A percentile compares a stretch with the other conserved stretches of the same genome.
These are phyloP conservation scores for Flaveria linearis DNA, from an alignment of 129 eudicot species.

Conservation along the genomic window DNA sequence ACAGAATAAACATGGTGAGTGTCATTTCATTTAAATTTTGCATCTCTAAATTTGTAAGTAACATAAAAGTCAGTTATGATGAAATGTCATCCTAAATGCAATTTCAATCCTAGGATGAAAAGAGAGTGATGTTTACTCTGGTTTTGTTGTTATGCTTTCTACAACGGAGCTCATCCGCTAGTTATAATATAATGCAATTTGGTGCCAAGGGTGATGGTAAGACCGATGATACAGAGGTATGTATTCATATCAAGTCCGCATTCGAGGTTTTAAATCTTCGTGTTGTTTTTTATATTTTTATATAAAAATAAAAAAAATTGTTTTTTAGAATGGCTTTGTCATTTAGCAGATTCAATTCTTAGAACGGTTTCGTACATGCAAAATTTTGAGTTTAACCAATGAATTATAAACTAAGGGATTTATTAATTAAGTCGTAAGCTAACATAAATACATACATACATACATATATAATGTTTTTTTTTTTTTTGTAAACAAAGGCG, in stretches of 20 bases:
- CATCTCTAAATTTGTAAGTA: not conserved
- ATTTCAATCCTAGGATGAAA: not conserved
- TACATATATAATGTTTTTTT: not conserved
- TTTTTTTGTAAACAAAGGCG: conserved; percentile 27
- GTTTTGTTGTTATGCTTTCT: conserved; percentile 23
- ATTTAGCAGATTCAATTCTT: too few relatives aligned
- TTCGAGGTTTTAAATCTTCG: not conserved
- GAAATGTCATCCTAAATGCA: not conserved
- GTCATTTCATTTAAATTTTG: not conserved
- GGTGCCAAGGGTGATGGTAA: conserved; percentile 37
- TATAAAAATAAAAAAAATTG: too few relatives aligned
- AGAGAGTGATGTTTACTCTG: conserved; percentile 9
- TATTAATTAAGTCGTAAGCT: too few relatives aligned
- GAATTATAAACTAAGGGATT: too few relatives aligned
- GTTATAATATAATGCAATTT: conserved; percentile 34
- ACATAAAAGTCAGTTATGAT: not conserved
- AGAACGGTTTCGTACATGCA: too few relatives aligned
- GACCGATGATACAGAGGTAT: conserved; percentile 32
- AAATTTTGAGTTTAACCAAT: too few relatives aligned
- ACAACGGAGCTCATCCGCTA: not conserved
- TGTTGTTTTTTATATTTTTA: not conserved
- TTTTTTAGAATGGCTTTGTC: too few relatives aligned
- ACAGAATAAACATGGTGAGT: conserved; percentile 29
- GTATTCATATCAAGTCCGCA: not conserved
- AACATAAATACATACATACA: too few relatives aligned